Conservation (phyloP, 768 basidiomycete species). For the Rhodotorula graminis region DNA sequence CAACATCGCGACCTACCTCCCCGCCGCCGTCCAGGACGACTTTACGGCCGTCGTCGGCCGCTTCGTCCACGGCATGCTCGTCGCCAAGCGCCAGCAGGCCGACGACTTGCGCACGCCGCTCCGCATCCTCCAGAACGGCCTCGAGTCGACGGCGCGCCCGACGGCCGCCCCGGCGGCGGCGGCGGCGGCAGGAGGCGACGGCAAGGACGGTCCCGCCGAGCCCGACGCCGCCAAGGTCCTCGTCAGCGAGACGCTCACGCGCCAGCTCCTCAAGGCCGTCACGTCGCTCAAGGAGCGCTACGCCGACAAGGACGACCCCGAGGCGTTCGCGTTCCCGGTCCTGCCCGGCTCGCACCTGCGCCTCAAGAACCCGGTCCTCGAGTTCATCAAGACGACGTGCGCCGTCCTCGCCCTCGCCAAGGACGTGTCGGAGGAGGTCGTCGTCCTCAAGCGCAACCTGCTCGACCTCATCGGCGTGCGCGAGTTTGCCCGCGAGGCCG, state of each 20-base stretch:
- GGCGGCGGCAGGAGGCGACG: constrained; percentile 50
- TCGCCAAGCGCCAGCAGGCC: constrained; percentile 58
- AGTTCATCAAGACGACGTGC: constrained; percentile 81
- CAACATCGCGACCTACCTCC: constrained; percentile 88
- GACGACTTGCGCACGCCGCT: constrained; percentile 64
- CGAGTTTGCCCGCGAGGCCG: constrained; percentile 74
- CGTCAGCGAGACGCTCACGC: constrained; percentile 71
- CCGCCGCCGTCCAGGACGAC: constrained; percentile 69
- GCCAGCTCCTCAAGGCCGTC: constrained; percentile 68
- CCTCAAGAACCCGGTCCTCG: constrained; percentile 72
- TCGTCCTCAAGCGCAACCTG: constrained; percentile 78
- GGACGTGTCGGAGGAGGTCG: constrained; percentile 80
- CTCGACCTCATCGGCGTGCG: constrained; percentile 79
- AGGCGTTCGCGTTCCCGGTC: constrained; percentile 68
- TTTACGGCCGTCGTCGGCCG: constrained; percentile 69
- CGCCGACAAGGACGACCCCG: constrained; percentile 20
- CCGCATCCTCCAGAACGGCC: constrained; percentile 60
- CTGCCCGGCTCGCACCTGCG: constrained; percentile 81
- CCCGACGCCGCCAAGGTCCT: constrained; percentile 66
- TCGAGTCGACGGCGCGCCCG: constrained; percentile 18
- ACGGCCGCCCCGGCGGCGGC: too few relatives aligned
- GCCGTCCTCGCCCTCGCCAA: constrained; percentile 72
- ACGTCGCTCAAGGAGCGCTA: constrained; percentile 51
- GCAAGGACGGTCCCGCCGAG: constrained; percentile 66
- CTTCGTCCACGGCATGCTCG: constrained; percentile 78